Evolutionary conservation across 2,329 filamentous ascomycete genomes (phyloP), one percentile per base, ranked within the genome.

Genomic region (Penicillium sp.): DNA sequence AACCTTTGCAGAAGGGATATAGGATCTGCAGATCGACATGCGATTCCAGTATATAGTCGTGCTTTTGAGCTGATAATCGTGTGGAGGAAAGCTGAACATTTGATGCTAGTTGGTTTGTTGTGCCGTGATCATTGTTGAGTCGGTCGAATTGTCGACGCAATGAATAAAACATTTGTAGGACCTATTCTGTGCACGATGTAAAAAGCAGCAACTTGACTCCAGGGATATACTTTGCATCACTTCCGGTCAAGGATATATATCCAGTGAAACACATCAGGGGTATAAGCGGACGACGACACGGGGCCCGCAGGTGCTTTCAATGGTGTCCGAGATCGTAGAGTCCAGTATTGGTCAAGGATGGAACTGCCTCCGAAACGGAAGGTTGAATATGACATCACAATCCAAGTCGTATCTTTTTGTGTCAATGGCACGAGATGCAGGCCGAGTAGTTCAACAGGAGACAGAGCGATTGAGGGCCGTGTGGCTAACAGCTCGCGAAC

Each of bases 211-310:
- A 16, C 19, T 13, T 11, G n/a, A 29, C 8, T 19, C 13, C 13
- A 13, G 14, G 14, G 2, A 24, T 19, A 43, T 29, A 33, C 29
- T 22, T 7, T 19, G 19, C 26, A 43, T 54, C 62, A 73, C 52
- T 60, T 63, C 10, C 72, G 66, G 41, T 66, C 63, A 26, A 75
- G 50, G 4, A 69, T 60, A 63, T 75, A 74, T 13, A 73, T 31
- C 73, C 72, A 75, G 55, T 75, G 73, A 52, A 69, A 75, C 6
- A 74, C 64, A 13, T 73, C 66, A 0, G 73, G 72, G 5, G 68
- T 63, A 57, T 71, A 48, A 5, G 68, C 68, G 37, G 64, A 62
- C 0, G 69, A 60, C n/a, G 66, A 69, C 1, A 65, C 60, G 31
- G 62, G 47, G 2, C 72, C 73, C 8, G 70, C 16, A 13, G 71